phyloP scores from a whole-genome alignment of 1,284 basidiomycete genomes.

The Cronartium quercuum region DNA sequence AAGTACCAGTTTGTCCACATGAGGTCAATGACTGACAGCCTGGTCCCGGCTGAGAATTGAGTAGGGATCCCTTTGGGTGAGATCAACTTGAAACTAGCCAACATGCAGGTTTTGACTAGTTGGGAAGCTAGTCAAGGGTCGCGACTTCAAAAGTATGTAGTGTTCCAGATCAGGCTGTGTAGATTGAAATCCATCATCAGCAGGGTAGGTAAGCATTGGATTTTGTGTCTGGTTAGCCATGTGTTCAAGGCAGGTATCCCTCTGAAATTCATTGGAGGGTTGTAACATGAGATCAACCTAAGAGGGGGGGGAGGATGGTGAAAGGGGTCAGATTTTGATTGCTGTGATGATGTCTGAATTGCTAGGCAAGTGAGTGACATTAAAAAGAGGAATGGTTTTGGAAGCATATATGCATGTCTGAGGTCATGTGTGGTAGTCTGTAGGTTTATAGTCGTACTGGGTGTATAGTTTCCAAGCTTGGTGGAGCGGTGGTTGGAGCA shows the following conservation, averaged over 20 bases:
- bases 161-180: constrained; percentile 5
- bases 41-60: not conserved
- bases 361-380: too few species aligned
- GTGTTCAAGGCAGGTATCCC: not conserved
- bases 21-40: not conserved
- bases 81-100: not conserved
- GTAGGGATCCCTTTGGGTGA: constrained; percentile 9
- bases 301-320: too few species aligned
- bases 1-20: constrained; percentile 5
- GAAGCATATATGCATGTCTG: too few species aligned
- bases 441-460: too few species aligned
- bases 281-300: not conserved
- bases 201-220: not conserved
- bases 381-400: too few species aligned
- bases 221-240: not conserved
- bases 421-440: too few species aligned
- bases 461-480: too few species aligned
- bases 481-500: too few species aligned
- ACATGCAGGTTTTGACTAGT: not conserved
- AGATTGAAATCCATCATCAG: constrained; percentile 7
- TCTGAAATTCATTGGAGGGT: not conserved
- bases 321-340: too few species aligned
- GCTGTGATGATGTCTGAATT: too few species aligned
- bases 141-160: not conserved
- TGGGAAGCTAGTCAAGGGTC: not conserved